A percentile compares a stretch with the other conserved stretches of the same genome.
phyloP scores from a whole-genome alignment of 139 green algal species.

The Tetradesmus obliquus region DNA sequence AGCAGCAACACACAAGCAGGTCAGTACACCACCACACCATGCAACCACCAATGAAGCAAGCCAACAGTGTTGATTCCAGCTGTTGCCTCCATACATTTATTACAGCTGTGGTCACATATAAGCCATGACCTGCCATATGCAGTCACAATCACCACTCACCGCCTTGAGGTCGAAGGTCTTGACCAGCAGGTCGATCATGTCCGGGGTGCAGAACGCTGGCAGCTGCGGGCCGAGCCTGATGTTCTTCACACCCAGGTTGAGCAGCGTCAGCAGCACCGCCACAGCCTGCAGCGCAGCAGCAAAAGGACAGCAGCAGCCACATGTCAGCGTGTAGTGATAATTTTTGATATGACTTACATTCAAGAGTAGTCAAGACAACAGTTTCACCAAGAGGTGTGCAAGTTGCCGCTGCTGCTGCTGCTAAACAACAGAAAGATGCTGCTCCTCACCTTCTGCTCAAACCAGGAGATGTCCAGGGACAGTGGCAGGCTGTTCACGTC shows the following conservation, averaged over 20 bases:
- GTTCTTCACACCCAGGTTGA: conserved; percentile 82
- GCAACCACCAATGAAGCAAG: too few species aligned
- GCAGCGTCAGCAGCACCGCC: conserved; percentile 82
- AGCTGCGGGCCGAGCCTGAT: conserved; percentile 79
- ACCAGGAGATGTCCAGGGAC: conserved; percentile 73
- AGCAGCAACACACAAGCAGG: not conserved
- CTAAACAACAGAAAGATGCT: too few species aligned
- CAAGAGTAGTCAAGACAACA: not conserved
- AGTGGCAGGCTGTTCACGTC: conserved; percentile 76
- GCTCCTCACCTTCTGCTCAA: conserved; percentile 77
- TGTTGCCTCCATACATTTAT: too few species aligned
- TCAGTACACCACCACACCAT: not conserved
- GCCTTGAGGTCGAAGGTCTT: conserved; percentile 76
- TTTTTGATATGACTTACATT: too few species aligned
- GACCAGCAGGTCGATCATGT: conserved; percentile 66
- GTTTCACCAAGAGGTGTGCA: not conserved
- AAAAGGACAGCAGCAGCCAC: not conserved
- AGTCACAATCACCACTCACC: too few species aligned
- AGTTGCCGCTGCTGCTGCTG: not conserved
- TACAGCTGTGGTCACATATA: too few species aligned
- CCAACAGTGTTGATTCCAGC: too few species aligned
- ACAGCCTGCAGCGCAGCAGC: conserved; percentile 57
- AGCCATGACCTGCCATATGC: too few species aligned
- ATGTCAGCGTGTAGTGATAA: not conserved
- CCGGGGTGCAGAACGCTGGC: conserved; percentile 80